Evolutionary conservation across 1,284 basidiomycete species (phyloP), one percentile per base, ranked within the genome.

Genomic region (Cutaneotrichosporon mucoides): DNA sequence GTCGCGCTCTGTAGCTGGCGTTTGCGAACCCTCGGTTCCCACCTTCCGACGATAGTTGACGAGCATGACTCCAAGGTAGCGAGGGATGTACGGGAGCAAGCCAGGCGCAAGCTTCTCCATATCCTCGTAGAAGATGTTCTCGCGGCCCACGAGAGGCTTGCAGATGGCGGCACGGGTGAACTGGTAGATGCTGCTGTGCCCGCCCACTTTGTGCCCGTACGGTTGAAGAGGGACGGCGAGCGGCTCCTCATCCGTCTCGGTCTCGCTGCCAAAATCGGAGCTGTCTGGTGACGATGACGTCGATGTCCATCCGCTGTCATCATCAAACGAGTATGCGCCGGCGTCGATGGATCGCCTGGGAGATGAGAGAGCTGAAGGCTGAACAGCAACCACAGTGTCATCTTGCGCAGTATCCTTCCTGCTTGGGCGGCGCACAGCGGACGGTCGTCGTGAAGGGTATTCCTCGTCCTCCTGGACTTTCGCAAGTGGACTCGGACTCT

Each of bases 161-260:
- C 95, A 99, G 15, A 99, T 93, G 9, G 96, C 95, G 56, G 93
- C 85, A 68, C 92, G 92, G 2, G 95, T 98, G 71, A 99, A 99
- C 75, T 94, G 94, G 80, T 99, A 99, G 71, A 99, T 97, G 62
- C 92, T 89, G 68, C 86, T 92, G 77, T 99, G 95, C 1, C 95
- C 95, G 45, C 95, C 95, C 33, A 99, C 95, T 78, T 98, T 94
- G 72, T 99, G 97, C 57, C 91, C 87, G 79, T 96, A 99, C 2
- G 96, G 96, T 59, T 90, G 87, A 5, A 99, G 81, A 41, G 95
- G 95, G 48, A 99, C 93, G 56, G 92, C 90, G n/a, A 90, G 89
- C 50, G 89, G 78, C 34, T 73, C 71, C 51, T 70, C 69, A 16
- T 69, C 67, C 10, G 69, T 68, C 15, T 63, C 66, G 6, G 63